Base-by-base conservation (phyloP, 352 stramenopile genomes). In the Phytophthora citricola region DNA sequence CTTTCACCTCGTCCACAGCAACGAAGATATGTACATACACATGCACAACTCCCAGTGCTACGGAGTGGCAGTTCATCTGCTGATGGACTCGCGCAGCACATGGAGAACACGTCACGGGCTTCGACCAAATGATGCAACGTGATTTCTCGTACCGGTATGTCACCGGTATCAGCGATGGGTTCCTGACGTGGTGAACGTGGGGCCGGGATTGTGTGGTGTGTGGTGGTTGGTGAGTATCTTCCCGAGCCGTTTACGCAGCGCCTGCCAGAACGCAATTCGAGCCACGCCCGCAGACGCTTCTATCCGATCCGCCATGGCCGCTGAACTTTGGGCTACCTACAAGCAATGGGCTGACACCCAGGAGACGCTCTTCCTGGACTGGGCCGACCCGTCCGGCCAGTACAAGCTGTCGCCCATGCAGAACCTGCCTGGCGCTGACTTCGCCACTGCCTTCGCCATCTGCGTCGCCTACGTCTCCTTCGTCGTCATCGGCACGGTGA, bases 401-500 rank as follows among this genome's bases (percentile, higher is more conserved):
- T 83, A 81, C 62, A 83, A 85, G 69, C 67, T 80, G 17, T 83
- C 72, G 47, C 74, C 75, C 14, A 69, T 77, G 54, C 56, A 70
- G 50, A 44, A 81, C 55, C 66, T 79, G 54, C 79, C 79, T 24
- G 64, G 81, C 40, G 64, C 75, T 27, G 73, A 91, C 63, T 87
- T 91, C 54, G 79, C 78, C 36, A 79, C 76, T 22, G 83, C 68
- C 58, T 81, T 83, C 34, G 81, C 78, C 12, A 75, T 90, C 50
- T 85, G 78, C 57, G 63, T 90, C 40, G 84, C 53, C 26, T 93
- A 93, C 66, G 40, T 89, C 12, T 47, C 73, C 27, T 91, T 93
- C 54, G 83, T 93, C 26, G 73, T 93, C 47, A 64, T 92, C 38
- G 85, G 85, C 52, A 87, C 82, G 68, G 69, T 78, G 47, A 49